Percentiles rank a stretch among this genome's conserved stretches.
Conservation (phyloP, 768 basidiomycete species). For the Pisolithus orientalis region DNA sequence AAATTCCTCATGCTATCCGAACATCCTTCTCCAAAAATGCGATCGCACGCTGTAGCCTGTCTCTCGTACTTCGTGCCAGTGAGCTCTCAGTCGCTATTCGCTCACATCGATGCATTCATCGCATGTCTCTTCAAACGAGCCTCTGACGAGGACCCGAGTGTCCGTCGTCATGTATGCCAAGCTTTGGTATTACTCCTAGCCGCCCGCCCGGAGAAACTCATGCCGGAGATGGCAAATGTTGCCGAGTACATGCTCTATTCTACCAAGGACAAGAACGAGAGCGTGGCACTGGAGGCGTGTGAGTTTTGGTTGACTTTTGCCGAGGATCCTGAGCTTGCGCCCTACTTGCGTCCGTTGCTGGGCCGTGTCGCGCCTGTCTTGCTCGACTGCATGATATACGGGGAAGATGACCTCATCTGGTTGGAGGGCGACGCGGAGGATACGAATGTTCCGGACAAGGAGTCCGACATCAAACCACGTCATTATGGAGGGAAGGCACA, state of each 20-base stretch:
- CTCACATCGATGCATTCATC: conserved; percentile 91
- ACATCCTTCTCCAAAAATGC: conserved; percentile 83
- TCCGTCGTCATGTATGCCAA: conserved; percentile 93
- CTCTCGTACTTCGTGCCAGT: conserved; percentile 91
- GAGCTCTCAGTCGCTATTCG: conserved; percentile 78
- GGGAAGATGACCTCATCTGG: conserved; percentile 93
- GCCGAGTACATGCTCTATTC: conserved; percentile 99
- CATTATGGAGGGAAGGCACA: conserved; percentile 86
- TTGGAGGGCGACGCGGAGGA: conserved; percentile 90
- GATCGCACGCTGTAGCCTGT: conserved; percentile 89
- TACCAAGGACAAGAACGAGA: conserved; percentile 95
- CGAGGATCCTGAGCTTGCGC: conserved; percentile 83
- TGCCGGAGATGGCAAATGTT: conserved; percentile 93
- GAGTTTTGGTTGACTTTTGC: conserved; percentile 99
- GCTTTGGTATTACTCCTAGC: conserved; percentile 90
- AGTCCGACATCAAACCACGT: conserved; percentile 92
- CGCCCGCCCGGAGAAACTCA: conserved; percentile 89
- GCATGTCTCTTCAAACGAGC: conserved; percentile 92
- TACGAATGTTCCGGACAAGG: conserved; percentile 86
- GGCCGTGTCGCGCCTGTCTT: conserved; percentile 91
- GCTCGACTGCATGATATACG: conserved; percentile 96
- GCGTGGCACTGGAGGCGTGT: conserved; percentile 94
- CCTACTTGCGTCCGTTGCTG: conserved; percentile 79
- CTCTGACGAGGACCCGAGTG: conserved; percentile 87
- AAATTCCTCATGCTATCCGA: conserved; percentile 88